phyloP scores from a whole-genome alignment of 2,329 filamentous ascomycete genomes.

The Triangularia verruculosa region DNA sequence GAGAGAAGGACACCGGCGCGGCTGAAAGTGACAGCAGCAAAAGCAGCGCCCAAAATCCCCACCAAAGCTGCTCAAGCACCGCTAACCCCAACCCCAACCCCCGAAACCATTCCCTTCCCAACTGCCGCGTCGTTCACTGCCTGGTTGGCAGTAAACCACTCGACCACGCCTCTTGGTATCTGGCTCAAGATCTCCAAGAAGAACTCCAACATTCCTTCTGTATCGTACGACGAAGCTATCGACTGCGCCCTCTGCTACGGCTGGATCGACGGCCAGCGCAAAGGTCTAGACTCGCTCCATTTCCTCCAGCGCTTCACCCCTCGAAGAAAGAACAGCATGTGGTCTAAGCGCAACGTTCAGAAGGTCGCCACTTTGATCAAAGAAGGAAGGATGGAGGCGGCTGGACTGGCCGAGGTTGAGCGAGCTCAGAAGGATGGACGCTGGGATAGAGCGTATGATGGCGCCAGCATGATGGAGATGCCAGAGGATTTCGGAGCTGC shows the following conservation, averaged over 20 bases:
- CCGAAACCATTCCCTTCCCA: slow-evolving; percentile 26
- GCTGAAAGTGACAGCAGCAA: background rate
- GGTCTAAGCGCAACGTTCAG: slow-evolving; percentile 59
- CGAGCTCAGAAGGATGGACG: slow-evolving; percentile 55
- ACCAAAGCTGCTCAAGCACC: background rate
- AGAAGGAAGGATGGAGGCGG: slow-evolving; percentile 47
- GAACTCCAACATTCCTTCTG: slow-evolving; percentile 38
- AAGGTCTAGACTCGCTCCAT: slow-evolving; percentile 42
- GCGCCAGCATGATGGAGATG: slow-evolving; percentile 44
- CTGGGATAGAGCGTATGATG: slow-evolving; percentile 57
- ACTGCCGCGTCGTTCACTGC: slow-evolving; percentile 33
- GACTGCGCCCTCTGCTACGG: slow-evolving; percentile 58
- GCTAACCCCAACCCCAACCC: background rate
- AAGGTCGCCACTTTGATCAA: slow-evolving; percentile 45
- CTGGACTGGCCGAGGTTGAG: slow-evolving; percentile 50
- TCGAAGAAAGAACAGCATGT: slow-evolving; percentile 51
- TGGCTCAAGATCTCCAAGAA: slow-evolving; percentile 52
- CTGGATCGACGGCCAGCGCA: slow-evolving; percentile 60
- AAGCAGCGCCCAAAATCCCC: background rate
- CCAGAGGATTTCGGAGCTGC: slow-evolving; percentile 49
- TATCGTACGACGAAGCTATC: slow-evolving; percentile 51
- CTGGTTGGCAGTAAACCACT: slow-evolving; percentile 41
- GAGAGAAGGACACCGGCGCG: background rate
- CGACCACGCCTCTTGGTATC: slow-evolving; percentile 35
- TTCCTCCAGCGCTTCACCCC: slow-evolving; percentile 59